Evolutionary conservation across 2,329 filamentous ascomycete species (phyloP), one percentile per base, ranked within the genome.

Genomic region (Diaporthe helianthi): DNA sequence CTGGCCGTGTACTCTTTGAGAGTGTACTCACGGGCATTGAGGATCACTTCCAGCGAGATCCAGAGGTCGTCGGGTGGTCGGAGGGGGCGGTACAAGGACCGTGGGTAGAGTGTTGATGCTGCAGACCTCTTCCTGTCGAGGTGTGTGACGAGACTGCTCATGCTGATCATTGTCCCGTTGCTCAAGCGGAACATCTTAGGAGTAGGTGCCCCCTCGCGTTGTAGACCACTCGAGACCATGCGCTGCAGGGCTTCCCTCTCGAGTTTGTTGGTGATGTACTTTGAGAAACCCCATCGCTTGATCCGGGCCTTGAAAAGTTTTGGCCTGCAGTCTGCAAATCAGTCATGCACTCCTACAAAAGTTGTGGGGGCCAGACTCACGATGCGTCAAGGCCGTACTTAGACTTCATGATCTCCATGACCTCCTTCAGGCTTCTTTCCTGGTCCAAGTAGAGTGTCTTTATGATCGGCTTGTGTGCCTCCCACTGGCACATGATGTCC

Each of bases 211-310:
- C 19, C 41, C 7, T 31, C 26, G 19, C 19, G 26, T 17, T 17
- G 58, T 2, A 47, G 7, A 2, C 41, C 19, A 2, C 29, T 47
- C 1, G 26, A 22, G 3, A 15, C 58, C 19, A 61, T 12, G 5
- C 33, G 58, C 26, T 47, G 58, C 19, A 61, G 58, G 2, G 58
- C 58, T 26, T 61, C 58, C 58, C 41, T 61, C 41, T 61, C 58
- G 6, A 47, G 41, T 4, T 22, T 61, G 38, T 33, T 33, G 41
- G 58, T 61, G 24, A 61, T 61, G 29, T 61, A 61, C 10, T 61
- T 61, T 22, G 58, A 61, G 19, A 61, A 61, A 0, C 58, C 41
- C 58, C 58, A 61, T 19, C 41, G 41, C 12, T 61, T 61, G 15
- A 61, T n/a, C 17, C 41, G 22, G 26, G 26, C 41, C 41, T 61